Evolutionary conservation across 148 eudicot species (phyloP).

Genomic region (Silene uniflora): DNA sequence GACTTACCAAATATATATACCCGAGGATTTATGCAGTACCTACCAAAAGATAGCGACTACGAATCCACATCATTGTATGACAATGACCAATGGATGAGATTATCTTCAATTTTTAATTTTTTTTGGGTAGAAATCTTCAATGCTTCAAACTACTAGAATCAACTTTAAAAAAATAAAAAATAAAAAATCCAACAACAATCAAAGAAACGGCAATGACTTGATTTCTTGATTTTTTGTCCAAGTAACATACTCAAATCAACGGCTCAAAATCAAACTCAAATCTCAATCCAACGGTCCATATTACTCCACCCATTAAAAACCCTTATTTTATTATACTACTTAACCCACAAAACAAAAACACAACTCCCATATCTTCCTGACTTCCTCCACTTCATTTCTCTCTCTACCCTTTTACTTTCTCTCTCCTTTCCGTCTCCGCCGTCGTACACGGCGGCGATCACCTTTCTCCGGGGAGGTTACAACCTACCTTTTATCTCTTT

Average conservation of each 20-base stretch:
- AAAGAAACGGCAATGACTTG: neutral
- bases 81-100: too few relatives aligned
- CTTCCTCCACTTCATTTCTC: neutral
- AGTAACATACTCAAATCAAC: slow-evolving; percentile 7
- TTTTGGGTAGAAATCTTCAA: too few relatives aligned
- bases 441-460: slow-evolving; percentile 40
- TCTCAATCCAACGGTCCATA: slow-evolving; percentile 17
- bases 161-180: too few relatives aligned
- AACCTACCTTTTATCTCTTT: neutral
- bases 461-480: slow-evolving; percentile 28
- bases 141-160: too few relatives aligned
- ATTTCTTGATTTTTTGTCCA: neutral
- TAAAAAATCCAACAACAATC: too few relatives aligned
- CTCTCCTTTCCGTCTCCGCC: slow-evolving; percentile 36
- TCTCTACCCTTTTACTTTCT: slow-evolving; percentile 10
- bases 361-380: neutral
- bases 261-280: neutral
- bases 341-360: neutral
- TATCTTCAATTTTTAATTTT: too few relatives aligned
- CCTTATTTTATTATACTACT: neutral
- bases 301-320: neutral
- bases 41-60: too few relatives aligned
- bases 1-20: too few relatives aligned
- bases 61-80: too few relatives aligned
- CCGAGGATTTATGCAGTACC: too few relatives aligned